Evolutionary conservation across 805 yeast species (phyloP).

Genomic region (Jamesozyma piceae): DNA sequence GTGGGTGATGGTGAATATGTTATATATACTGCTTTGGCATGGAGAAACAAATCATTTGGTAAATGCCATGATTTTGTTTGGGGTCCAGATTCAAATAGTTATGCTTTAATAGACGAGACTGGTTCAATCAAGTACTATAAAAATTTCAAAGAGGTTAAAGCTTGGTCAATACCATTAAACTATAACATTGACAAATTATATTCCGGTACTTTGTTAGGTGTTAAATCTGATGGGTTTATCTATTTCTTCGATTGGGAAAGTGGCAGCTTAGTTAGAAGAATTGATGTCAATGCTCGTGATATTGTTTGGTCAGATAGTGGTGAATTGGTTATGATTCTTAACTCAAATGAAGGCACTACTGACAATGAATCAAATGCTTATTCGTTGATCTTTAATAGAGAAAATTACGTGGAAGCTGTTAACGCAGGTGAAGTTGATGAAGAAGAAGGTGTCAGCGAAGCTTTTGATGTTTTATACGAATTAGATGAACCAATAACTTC

Average conservation of each 20-base stretch:
- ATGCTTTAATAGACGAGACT: conserved; percentile 68
- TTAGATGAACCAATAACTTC: conserved; percentile 72
- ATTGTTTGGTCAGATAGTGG: conserved; percentile 93
- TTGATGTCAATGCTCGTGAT: conserved; percentile 74
- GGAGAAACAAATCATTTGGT: conserved; percentile 95
- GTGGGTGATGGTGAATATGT: conserved; percentile 97
- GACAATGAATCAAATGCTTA: conserved; percentile 46
- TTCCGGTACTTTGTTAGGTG: conserved; percentile 83
- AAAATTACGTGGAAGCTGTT: conserved; percentile 53
- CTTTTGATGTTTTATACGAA: conserved; percentile 79
- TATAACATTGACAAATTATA: conserved; percentile 72
- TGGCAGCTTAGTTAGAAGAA: conserved; percentile 74
- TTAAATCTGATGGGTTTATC: conserved; percentile 74
- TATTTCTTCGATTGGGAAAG: conserved; percentile 92
- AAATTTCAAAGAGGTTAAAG: conserved; percentile 72
- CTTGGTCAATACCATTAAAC: conserved; percentile 53
- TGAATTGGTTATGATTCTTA: conserved; percentile 68
- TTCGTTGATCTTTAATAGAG: conserved; percentile 65
- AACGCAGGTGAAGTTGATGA: conserved; percentile 49
- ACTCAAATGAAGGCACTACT: conserved; percentile 37
- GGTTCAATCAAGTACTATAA: conserved; percentile 62
- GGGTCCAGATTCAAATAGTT: conserved; percentile 85
- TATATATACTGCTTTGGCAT: conserved; percentile 90
- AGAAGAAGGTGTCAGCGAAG: conserved; percentile 82
- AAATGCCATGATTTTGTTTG: conserved; percentile 85